A percentile compares a stretch with the other conserved stretches of the same genome.
Evolutionary conservation across 495 filamentous ascomycete genomes (phyloP).

Genomic region (Penicillium pancosmium): DNA sequence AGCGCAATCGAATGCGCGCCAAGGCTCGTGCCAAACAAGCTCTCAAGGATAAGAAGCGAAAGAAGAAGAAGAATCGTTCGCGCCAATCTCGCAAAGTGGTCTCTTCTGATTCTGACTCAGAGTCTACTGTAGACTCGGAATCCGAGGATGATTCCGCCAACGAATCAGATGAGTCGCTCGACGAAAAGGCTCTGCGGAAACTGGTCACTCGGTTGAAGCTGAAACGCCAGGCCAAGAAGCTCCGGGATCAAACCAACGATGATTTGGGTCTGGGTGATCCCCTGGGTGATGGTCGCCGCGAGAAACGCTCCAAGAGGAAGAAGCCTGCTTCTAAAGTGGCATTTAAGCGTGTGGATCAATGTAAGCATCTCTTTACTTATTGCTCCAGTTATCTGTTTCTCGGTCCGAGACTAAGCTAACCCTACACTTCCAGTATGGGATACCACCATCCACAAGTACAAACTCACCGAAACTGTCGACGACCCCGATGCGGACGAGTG

Average conservation of each 20-base stretch:
- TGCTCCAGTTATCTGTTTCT: background rate
- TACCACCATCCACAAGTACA: constrained; percentile 78
- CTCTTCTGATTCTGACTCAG: constrained; percentile 38
- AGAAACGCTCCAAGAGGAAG: constrained; percentile 38
- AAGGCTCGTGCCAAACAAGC: constrained; percentile 53
- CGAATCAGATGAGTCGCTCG: constrained; percentile 28
- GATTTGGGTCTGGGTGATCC: constrained; percentile 14
- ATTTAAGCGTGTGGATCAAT: constrained; percentile 85
- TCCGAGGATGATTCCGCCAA: constrained; percentile 37
- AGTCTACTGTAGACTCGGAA: constrained; percentile 35
- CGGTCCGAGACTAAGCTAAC: background rate
- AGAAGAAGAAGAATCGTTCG: constrained; percentile 44
- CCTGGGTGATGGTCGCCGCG: constrained; percentile 16
- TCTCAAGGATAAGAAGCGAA: constrained; percentile 35
- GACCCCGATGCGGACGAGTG: constrained; percentile 73
- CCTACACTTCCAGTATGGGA: constrained; percentile 61
- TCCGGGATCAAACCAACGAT: constrained; percentile 32
- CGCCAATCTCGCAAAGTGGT: constrained; percentile 23
- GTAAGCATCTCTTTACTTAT: constrained; percentile 33
- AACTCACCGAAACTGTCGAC: constrained; percentile 78
- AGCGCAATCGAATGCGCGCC: constrained; percentile 34
- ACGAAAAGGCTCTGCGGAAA: constrained; percentile 50
- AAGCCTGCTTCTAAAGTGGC: constrained; percentile 68
- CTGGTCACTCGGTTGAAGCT: constrained; percentile 54
- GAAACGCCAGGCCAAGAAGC: constrained; percentile 41